Conservation (phyloP, 2,329 filamentous ascomycete genomes). For the Aspergillus nomiae region DNA sequence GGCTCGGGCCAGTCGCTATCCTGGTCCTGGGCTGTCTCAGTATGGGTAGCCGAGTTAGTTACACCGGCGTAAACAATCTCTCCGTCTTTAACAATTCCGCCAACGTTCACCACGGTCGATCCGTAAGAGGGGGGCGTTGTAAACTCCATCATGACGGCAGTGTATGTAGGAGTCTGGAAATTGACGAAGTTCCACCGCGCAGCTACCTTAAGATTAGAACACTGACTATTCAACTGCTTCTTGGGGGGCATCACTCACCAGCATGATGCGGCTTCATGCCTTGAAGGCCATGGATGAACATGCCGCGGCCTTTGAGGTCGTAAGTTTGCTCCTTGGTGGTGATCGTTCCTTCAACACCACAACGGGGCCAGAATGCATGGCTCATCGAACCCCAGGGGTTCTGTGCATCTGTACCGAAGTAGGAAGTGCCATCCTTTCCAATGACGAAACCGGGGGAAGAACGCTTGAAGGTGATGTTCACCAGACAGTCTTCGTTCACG, state of each 20-base stretch:
- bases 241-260: conserved; percentile 50
- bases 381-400: conserved; percentile 92
- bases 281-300: conserved; percentile 85
- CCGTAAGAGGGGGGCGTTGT: conserved; percentile 93
- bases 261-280: conserved; percentile 99
- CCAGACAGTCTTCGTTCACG: conserved; percentile 75
- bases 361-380: conserved; percentile 93
- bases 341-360: conserved; percentile 78
- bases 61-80: conserved; percentile 75
- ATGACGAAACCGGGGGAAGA: conserved; percentile 78
- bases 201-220: conserved; percentile 47
- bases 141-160: conserved; percentile 93
- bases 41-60: conserved; percentile 68
- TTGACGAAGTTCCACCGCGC: conserved; percentile 90
- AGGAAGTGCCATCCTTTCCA: conserved; percentile 79
- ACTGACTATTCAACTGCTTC: neutral
- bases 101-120: conserved; percentile 78
- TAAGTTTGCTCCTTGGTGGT: conserved; percentile 78
- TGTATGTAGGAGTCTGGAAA: conserved; percentile 85
- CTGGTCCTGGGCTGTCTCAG: conserved; percentile 67
- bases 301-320: conserved; percentile 76
- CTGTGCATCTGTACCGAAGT: conserved; percentile 80
- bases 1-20: conserved; percentile 91
- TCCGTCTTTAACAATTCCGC: conserved; percentile 77
- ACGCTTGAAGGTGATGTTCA: conserved; percentile 81